Evolutionary conservation across 805 yeast species (phyloP).

Genomic region (Teunomyces cretensis): DNA sequence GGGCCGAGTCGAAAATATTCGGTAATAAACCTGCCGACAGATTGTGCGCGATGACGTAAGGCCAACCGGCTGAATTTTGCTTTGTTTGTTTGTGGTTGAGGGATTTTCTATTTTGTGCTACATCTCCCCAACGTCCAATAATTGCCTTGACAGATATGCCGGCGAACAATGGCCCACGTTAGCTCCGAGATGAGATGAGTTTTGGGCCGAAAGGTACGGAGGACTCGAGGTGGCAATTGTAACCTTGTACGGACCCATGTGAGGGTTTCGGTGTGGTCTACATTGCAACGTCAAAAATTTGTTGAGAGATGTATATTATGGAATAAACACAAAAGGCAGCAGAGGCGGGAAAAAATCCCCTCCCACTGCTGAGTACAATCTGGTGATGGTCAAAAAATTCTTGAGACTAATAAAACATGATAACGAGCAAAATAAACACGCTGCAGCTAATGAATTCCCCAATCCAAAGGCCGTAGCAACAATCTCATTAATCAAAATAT

Average conservation of each 20-base stretch:
- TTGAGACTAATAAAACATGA: conserved; percentile 4
- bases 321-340: conserved; percentile 2
- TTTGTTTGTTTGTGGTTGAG: conserved; percentile 3
- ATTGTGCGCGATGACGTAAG: conserved; percentile 1
- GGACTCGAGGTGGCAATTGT: too few species aligned
- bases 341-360: neutral
- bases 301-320: conserved; percentile 2
- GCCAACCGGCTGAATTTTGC: neutral
- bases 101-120: conserved; percentile 2
- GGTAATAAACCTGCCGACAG: neutral
- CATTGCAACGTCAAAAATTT: neutral
- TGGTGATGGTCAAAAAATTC: conserved; percentile 1
- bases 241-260: too few species aligned
- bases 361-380: neutral
- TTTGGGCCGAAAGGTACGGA: neutral
- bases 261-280: neutral
- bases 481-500: neutral
- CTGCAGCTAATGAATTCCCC: conserved; percentile 1
- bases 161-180: neutral
- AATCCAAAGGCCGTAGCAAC: conserved; percentile 1
- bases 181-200: neutral
- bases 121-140: neutral
- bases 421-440: conserved; percentile 2
- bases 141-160: neutral
- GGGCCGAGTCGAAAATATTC: neutral